phyloP scores from a whole-genome alignment of 495 filamentous ascomycete genomes.

The Lepraria neglecta region DNA sequence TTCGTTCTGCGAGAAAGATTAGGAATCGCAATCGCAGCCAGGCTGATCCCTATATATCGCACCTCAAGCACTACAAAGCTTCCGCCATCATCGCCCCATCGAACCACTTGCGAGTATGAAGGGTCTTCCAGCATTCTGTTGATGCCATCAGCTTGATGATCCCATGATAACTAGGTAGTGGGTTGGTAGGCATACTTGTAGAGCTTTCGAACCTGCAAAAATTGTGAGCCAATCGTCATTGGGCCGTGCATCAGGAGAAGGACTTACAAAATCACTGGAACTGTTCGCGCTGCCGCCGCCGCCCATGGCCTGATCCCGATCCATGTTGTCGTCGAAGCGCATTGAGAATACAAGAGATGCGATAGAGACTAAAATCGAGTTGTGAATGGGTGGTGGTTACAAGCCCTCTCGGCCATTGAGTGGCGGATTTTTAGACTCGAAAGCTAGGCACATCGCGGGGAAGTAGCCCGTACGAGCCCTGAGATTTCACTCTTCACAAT shows the following conservation, averaged over 20 bases:
- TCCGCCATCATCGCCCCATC: slow-evolving; percentile 91
- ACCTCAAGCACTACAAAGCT: slow-evolving; percentile 98
- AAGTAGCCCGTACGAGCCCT: slow-evolving; percentile 3
- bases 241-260: slow-evolving; percentile 4
- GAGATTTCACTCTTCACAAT: background rate
- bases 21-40: background rate
- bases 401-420: slow-evolving; percentile 12
- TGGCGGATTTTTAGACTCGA: slow-evolving; percentile 17
- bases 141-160: slow-evolving; percentile 28
- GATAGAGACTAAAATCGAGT: slow-evolving; percentile 10
- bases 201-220: slow-evolving; percentile 85
- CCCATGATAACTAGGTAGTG: slow-evolving; percentile 14
- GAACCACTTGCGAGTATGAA: slow-evolving; percentile 82
- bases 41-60: slow-evolving; percentile 27
- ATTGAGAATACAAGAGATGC: slow-evolving; percentile 15
- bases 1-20: slow-evolving; percentile 61
- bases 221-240: slow-evolving; percentile 28
- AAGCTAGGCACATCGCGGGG: slow-evolving; percentile 13
- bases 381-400: slow-evolving; percentile 12
- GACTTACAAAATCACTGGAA: slow-evolving; percentile 77
- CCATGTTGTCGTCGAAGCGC: slow-evolving; percentile 39
- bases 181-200: slow-evolving; percentile 68
- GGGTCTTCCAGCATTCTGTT: slow-evolving; percentile 96
- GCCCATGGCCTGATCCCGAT: slow-evolving; percentile 41
- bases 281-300: slow-evolving; percentile 53